Conservation (phyloP, 2,329 filamentous ascomycete genomes). For the Sporothrix dimorphospora region DNA sequence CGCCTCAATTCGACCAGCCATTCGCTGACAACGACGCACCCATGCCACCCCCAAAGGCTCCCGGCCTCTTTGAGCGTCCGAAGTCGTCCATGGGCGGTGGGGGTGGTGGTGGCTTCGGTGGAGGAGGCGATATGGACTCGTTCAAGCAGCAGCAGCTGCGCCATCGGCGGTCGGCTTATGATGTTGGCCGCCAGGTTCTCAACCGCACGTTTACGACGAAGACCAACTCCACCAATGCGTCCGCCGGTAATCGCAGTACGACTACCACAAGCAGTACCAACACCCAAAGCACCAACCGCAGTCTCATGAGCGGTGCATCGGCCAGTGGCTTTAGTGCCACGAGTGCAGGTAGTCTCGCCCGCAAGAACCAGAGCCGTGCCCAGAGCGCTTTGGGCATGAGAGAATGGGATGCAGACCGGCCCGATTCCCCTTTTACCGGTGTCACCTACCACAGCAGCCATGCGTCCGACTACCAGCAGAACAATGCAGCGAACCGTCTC, state of each 20-base stretch:
- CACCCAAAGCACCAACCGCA: constrained; percentile 77
- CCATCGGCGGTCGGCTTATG: constrained; percentile 75
- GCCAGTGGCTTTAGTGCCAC: constrained; percentile 91
- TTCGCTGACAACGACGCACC: constrained; percentile 51
- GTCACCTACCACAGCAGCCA: constrained; percentile 93
- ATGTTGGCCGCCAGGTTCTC: constrained; percentile 70
- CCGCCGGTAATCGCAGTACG: constrained; percentile 69
- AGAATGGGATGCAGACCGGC: constrained; percentile 58
- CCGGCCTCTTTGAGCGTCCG: constrained; percentile 51
- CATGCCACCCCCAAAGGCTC: constrained; percentile 58
- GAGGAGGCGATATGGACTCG: constrained; percentile 37
- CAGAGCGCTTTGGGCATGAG: constrained; percentile 67
- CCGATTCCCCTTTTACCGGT: constrained; percentile 70
- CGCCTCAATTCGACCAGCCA: constrained; percentile 37
- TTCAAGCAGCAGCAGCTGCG: constrained; percentile 53
- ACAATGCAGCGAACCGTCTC: constrained; percentile 37
- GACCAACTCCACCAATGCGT: constrained; percentile 79
- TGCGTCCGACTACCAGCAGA: constrained; percentile 57
- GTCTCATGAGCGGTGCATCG: constrained; percentile 90
- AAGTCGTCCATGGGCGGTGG: constrained; percentile 60
- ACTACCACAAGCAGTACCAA: constrained; percentile 68
- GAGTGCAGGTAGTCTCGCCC: constrained; percentile 89
- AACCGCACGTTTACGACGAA: constrained; percentile 85
- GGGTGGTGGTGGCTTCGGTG: constrained; percentile 42
- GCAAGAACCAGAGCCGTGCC: constrained; percentile 64